A percentile compares a stretch with the other conserved stretches of the same genome.
phyloP scores from a whole-genome alignment of 2,329 filamentous ascomycete genomes.

The Aureobasidium leucospermi region DNA sequence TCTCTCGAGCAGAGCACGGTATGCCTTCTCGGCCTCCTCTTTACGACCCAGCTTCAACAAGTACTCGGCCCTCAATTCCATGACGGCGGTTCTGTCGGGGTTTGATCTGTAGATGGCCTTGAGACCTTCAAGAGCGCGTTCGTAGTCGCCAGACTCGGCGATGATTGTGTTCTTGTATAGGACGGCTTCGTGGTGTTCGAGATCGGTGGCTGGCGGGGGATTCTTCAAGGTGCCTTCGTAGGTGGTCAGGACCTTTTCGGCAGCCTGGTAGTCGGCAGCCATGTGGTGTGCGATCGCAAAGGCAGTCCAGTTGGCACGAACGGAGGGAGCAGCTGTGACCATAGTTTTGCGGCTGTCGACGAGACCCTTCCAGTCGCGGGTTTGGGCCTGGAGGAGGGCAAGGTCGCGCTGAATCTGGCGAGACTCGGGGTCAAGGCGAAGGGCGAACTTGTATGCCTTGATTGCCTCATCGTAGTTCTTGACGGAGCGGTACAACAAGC shows the following conservation, averaged over 20 bases:
- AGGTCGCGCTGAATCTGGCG: conserved; percentile 90
- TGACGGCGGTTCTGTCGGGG: conserved; percentile 73
- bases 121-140: conserved; percentile 80
- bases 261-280: conserved; percentile 73
- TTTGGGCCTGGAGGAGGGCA: conserved; percentile 88
- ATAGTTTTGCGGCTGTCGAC: conserved; percentile 82
- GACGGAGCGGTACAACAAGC: conserved; percentile 80
- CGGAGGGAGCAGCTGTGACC: conserved; percentile 71
- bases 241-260: conserved; percentile 82
- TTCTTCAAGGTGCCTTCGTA: conserved; percentile 91
- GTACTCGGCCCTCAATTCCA: conserved; percentile 83
- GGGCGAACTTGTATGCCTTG: conserved; percentile 96
- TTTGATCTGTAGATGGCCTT: conserved; percentile 69
- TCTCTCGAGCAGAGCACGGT: conserved; percentile 70
- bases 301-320: conserved; percentile 96
- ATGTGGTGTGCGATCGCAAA: conserved; percentile 89
- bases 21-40: conserved; percentile 74
- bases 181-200: conserved; percentile 88
- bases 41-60: conserved; percentile 68
- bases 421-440: conserved; percentile 89
- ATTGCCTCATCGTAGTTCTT: conserved; percentile 99
- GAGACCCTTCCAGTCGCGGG: conserved; percentile 91
- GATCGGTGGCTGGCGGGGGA: conserved; percentile 66
- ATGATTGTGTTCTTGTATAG: conserved; percentile 96
- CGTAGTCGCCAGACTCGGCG: conserved; percentile 74